Evolutionary conservation across 192 early-diverging fungal species (phyloP), one percentile per base, ranked within the genome.

Genomic region (Glomus cerebriforme): DNA sequence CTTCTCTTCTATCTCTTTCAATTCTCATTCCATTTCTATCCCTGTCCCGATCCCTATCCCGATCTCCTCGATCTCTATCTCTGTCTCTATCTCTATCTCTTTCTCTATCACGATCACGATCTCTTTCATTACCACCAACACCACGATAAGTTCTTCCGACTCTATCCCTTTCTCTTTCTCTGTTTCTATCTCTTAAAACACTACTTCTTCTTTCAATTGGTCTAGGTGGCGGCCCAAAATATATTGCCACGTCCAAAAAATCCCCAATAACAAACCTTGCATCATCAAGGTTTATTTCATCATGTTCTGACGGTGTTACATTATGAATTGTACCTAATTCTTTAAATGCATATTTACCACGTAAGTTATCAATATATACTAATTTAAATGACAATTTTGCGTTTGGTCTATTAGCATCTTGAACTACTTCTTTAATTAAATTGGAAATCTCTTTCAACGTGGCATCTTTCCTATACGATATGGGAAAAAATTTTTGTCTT

Each of bases 211-310:
- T 63, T 69, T 78, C 77, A 35, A 58, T 27, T 2, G n/a, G 3
- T 66, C 66, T 31, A 12, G 32, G 63, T 63, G 65, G 12, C 47
- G 75, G 62, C 1, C 83, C 83, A 49, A 79, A 68, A 63, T 65
- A 78, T 59, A 91, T 83, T 27, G 87, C 85, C 1, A 92, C 87
- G 66, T 90, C 83, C 4, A 92, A 37, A 68, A 81, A 88, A 80
- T 92, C 91, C 12, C 91, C 91, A 82, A 87, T 89, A 37, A 88
- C 79, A 59, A 92, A 88, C 31, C 82, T 72, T n/a, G 78, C 79
- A 32, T 88, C 82, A 12, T 87, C 85, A 17, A 92, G 78, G 22
- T 89, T 91, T 67, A 79, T 85, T 35, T 79, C 65, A 15, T 90
- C 82, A 27, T 88, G 86, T 22, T 78, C 58, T 0, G 85, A 58